Evolutionary conservation across 2,329 filamentous ascomycete genomes (phyloP).

Genomic region (Teratosphaeria viscida): DNA sequence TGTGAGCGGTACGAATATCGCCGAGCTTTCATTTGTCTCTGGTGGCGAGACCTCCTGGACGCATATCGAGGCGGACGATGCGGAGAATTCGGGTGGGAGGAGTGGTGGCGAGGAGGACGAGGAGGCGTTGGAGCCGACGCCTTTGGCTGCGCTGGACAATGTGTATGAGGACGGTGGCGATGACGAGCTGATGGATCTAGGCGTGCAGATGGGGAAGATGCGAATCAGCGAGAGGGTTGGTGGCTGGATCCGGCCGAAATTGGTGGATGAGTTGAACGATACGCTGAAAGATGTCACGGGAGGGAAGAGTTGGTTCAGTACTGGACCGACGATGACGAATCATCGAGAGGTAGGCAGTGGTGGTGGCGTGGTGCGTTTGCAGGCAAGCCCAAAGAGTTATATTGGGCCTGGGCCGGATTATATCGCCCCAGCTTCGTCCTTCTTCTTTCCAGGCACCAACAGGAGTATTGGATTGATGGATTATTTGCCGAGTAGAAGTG

Average conservation of each 20-base stretch:
- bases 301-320: conserved; percentile 14
- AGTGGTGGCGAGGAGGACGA: conserved; percentile 38
- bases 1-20: conserved; percentile 15
- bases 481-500: conserved; percentile 48
- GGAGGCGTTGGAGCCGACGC: conserved; percentile 50
- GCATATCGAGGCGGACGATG: conserved; percentile 43
- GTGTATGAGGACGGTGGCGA: conserved; percentile 57
- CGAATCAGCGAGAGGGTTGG: conserved; percentile 64
- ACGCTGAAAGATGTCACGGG: conserved; percentile 21
- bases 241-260: conserved; percentile 58
- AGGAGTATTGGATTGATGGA: conserved; percentile 44
- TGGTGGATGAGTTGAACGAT: conserved; percentile 54
- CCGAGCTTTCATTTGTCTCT: neutral
- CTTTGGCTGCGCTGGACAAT: conserved; percentile 53
- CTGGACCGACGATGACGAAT: conserved; percentile 7
- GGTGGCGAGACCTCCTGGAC: conserved; percentile 1
- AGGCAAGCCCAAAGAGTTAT: conserved; percentile 34
- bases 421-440: conserved; percentile 56
- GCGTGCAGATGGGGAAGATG: conserved; percentile 61
- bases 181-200: conserved; percentile 61
- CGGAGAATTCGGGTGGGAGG: conserved; percentile 34
- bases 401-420: conserved; percentile 56
- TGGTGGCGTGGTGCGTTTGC: conserved; percentile 10
- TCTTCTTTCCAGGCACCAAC: conserved; percentile 50
- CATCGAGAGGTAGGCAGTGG: conserved; percentile 6